These are phyloP conservation scores for Monilinia fructicola DNA, from an alignment of 2,329 filamentous ascomycete species.

Conservation along the genomic window DNA sequence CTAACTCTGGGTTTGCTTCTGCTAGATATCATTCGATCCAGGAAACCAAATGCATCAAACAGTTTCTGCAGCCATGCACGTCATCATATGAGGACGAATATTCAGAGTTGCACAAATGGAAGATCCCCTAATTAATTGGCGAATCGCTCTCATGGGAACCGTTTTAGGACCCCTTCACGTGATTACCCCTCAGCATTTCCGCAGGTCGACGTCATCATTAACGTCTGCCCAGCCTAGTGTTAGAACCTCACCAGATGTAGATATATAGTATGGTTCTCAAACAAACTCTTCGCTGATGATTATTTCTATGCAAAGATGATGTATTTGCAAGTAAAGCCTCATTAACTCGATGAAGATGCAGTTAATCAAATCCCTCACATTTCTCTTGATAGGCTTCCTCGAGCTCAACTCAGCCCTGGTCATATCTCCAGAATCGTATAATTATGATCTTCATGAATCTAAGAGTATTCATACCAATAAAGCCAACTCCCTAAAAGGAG, in stretches of 20 bases:
- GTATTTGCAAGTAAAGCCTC: background rate
- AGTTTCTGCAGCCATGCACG: background rate
- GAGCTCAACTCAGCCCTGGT: background rate
- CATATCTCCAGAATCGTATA: constrained; percentile 4
- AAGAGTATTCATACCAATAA: background rate
- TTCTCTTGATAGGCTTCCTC: background rate
- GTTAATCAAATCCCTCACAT: background rate
- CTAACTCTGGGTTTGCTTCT: too few relatives aligned
- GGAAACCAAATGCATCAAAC: background rate
- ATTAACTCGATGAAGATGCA: background rate
- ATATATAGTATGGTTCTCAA: background rate
- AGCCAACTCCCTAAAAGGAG: background rate
- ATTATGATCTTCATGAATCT: background rate
- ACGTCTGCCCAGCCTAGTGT: constrained; percentile 13
- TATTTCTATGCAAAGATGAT: background rate
- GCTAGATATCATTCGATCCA: background rate
- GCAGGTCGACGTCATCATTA: constrained; percentile 7
- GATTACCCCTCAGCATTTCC: constrained; percentile 14
- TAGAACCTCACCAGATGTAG: background rate
- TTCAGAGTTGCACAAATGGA: background rate
- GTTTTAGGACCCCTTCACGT: background rate
- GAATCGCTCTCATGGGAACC: background rate
- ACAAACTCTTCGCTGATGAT: background rate
- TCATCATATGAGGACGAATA: background rate
- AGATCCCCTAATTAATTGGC: background rate